A percentile compares a stretch with the other conserved stretches of the same genome.
Conservation (phyloP, 192 early-diverging fungal genomes). For the Endogone sp. region DNA sequence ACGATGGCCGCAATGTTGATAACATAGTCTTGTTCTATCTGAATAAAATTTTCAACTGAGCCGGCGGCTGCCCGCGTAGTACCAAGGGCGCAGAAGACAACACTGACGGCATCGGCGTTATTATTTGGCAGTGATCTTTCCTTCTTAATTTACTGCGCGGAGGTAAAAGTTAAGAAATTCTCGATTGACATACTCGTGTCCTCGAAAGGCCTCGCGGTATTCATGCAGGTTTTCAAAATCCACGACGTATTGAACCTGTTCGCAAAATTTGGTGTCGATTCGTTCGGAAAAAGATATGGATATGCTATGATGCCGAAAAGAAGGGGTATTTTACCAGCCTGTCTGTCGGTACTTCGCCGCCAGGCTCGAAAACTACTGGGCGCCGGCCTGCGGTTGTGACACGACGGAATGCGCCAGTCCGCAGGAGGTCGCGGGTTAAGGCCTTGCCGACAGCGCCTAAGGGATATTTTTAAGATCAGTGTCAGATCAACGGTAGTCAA, state of each 20-base stretch:
- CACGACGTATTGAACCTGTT: constrained; percentile 57
- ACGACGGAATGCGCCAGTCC: constrained; percentile 33
- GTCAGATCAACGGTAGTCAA: too few relatives aligned
- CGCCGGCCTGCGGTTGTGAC: constrained; percentile 57
- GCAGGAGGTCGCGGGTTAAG: constrained; percentile 49
- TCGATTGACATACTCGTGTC: constrained; percentile 45
- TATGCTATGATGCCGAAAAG: not conserved
- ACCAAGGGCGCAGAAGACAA: constrained; percentile 70
- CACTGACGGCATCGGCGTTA: constrained; percentile 40
- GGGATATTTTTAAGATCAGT: too few relatives aligned
- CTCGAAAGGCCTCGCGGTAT: constrained; percentile 29
- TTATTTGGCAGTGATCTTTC: too few relatives aligned
- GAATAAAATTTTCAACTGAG: constrained; percentile 57
- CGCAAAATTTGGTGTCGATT: not conserved
- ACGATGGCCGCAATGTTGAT: constrained; percentile 59
- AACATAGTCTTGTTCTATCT: constrained; percentile 78
- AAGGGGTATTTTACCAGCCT: constrained; percentile 26
- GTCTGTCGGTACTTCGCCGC: constrained; percentile 25
- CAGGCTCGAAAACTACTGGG: constrained; percentile 31
- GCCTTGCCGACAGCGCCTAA: constrained; percentile 59
- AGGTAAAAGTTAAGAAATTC: too few relatives aligned
- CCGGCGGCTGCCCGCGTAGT: constrained; percentile 70
- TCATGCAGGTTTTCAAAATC: constrained; percentile 71
- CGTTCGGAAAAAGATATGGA: not conserved
- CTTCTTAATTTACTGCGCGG: too few relatives aligned